Evolutionary conservation across 441 rosid species (phyloP), one percentile per base, ranked within the genome.

Genomic region (Flueggea neowawraea): DNA sequence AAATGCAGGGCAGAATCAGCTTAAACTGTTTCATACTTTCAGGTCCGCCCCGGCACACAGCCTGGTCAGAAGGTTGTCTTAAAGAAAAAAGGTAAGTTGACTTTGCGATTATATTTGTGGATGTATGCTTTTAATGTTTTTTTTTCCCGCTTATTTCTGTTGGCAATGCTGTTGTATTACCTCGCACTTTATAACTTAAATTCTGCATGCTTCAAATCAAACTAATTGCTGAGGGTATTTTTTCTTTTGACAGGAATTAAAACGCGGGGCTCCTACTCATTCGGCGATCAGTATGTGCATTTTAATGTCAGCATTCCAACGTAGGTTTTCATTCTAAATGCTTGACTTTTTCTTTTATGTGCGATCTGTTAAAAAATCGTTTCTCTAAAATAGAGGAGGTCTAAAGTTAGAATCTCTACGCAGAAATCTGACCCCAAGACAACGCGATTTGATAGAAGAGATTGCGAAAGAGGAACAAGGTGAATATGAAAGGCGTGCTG

Each of bases 51-150:
- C 59, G 99, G 99, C 61, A 87, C 96, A 60, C 99, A 96, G 73
- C 96, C 98, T 57, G 96, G 98, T 67, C 99, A 96, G 75, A 96
- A 96, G 79, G 99, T 95, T 54, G 99, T 93, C 59, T 78, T 95
- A 65, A 90, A 95, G 89, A 86, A 72, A 75, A 96, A 96, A 80
- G 99, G 99, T 96, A 60, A 65, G 80, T 31, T 56, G 14, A 48
- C 51, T 11, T 47, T 47, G 10, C 36, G 13, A 16, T 14, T 11
- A 14, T 12, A n/a, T 16, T 41, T 33, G 9, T 22, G 6, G n/a
- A 7, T 43, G 31, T 28, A 36, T 58, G 12, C 39, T 12, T 5
- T 9, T 51, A 36, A 16, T n/a, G n/a, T 57, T 47, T 72, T 14
- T 22, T 14, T 47, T 11, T 11, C 5, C 50, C 1, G 50, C 4